Percentiles rank a stretch among this genome's conserved stretches.
Evolutionary conservation across 1,284 basidiomycete species (phyloP).

Genomic region (Fomitopsis palustris): DNA sequence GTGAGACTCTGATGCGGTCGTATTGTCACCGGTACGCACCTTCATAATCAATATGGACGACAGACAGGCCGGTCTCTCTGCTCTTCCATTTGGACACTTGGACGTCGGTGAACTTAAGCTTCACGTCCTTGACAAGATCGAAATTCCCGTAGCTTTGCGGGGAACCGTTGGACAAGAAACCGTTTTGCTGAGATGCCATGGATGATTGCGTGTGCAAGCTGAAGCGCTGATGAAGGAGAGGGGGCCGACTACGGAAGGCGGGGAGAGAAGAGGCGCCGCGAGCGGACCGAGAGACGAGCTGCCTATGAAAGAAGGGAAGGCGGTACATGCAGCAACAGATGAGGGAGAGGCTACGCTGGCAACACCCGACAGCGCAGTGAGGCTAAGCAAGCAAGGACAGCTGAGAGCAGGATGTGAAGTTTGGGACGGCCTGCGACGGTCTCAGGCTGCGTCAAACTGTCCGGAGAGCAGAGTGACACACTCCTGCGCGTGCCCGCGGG

Average conservation of each 20-base stretch:
- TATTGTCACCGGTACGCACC: constrained; percentile 40
- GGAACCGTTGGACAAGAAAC: constrained; percentile 1
- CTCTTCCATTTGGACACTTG: constrained; percentile 84
- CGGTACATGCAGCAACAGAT: constrained; percentile 10
- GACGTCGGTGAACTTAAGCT: constrained; percentile 75
- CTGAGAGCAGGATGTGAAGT: no score
- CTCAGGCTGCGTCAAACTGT: no score
- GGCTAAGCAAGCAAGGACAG: neutral
- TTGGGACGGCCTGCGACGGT: no score
- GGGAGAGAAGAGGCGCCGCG: neutral
- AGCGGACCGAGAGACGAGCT: neutral
- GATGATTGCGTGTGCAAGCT: constrained; percentile 14
- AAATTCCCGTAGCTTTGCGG: constrained; percentile 65
- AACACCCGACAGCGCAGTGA: neutral
- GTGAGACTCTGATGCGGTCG: neutral
- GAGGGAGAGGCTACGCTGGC: neutral
- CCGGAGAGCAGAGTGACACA: no score
- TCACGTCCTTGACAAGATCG: constrained; percentile 70
- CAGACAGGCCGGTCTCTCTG: constrained; percentile 70
- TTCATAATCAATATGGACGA: constrained; percentile 83
- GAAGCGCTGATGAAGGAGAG: neutral
- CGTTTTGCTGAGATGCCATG: constrained; percentile 19
- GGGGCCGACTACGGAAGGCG: neutral
- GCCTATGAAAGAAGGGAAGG: neutral
- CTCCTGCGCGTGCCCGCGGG: no score